Base-by-base conservation (phyloP, 2,329 filamentous ascomycete species). In the Ceratocystiopsis brevicomis region DNA sequence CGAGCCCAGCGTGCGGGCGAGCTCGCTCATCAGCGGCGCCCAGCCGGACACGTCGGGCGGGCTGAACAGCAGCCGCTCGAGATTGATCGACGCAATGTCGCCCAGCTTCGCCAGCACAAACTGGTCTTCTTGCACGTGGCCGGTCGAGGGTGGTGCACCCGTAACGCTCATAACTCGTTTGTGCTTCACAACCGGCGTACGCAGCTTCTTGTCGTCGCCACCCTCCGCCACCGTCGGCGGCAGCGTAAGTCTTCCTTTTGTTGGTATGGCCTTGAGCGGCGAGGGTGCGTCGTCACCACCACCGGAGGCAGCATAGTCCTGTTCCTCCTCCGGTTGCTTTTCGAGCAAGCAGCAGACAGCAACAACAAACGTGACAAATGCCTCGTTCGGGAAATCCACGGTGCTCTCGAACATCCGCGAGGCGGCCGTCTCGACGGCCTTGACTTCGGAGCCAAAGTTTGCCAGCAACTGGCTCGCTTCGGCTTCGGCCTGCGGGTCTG, bases 331-430 rank as follows among this genome's bases (percentile, higher is more conserved):
- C 10, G 43, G 43, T 17, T 48, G 51, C 54, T 57, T 48, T 33
- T 70, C 68, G 6, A 93, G 66, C 8, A 95, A 65, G 39, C 71
- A 67, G 53, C 85, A 86, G 4, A 94, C 68, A 0, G 86, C 80
- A 43, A 68, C 64, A 2, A 96, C 66, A 11, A 96, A 75, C 49
- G 83, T 74, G 6, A 80, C 64, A 52, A 96, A 96, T 0, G 85
- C 68, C 15, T 76, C 69, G 49, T 88, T 86, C 0, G 86, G 84
- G 53, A 93, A 96, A 52, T 95, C 87, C 15, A 81, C 69, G 0
- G 87, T 96, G 59, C 86, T 94, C 56, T 96, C 90, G 45, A 96
- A 78, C 16, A 98, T 67, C 48, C 90, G 76, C 1, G 77, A 76
- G 1, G 86, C 85, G 3, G 90, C 90, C 8, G 81, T 79, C 57